Evolutionary conservation across 768 basidiomycete species (phyloP).

Genomic region (Fomitopsis pulvina): DNA sequence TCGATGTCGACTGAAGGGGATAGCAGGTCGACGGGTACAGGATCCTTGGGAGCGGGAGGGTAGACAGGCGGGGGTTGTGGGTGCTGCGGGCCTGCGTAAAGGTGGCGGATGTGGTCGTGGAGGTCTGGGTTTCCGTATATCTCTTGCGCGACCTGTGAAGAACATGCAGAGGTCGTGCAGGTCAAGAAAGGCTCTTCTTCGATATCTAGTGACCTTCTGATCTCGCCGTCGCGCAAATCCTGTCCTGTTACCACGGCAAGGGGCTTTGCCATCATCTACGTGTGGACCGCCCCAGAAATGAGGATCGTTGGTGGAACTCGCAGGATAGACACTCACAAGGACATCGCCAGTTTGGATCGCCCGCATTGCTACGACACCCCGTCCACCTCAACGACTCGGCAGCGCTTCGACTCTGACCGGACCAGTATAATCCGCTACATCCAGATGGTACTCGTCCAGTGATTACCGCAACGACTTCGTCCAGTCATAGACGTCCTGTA

Average conservation of each 20-base stretch:
- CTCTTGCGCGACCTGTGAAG: conserved; percentile 8
- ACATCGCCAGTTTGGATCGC: conserved; percentile 21
- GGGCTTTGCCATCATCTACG: conserved; percentile 22
- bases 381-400: conserved; percentile 17
- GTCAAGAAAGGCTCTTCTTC: conserved; percentile 3
- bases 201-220: no score
- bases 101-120: conserved; percentile 12
- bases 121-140: conserved; percentile 19
- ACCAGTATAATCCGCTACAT: conserved; percentile 20
- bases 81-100: conserved; percentile 22
- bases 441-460: conserved; percentile 2
- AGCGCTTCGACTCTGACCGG: conserved; percentile 14
- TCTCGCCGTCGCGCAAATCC: conserved; percentile 8
- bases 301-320: not conserved
- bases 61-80: conserved; percentile 14
- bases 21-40: conserved; percentile 3
- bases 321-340: conserved; percentile 14
- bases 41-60: conserved; percentile 2
- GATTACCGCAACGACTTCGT: conserved; percentile 11
- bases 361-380: conserved; percentile 19
- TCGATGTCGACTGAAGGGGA: conserved; percentile 15
- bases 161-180: conserved; percentile 4
- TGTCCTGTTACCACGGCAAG: conserved; percentile 14
- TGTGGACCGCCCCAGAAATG: not conserved
- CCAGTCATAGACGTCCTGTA: conserved; percentile 23